Conservation (phyloP, 305 asterid genomes). For the Fraxinus ornus region DNA sequence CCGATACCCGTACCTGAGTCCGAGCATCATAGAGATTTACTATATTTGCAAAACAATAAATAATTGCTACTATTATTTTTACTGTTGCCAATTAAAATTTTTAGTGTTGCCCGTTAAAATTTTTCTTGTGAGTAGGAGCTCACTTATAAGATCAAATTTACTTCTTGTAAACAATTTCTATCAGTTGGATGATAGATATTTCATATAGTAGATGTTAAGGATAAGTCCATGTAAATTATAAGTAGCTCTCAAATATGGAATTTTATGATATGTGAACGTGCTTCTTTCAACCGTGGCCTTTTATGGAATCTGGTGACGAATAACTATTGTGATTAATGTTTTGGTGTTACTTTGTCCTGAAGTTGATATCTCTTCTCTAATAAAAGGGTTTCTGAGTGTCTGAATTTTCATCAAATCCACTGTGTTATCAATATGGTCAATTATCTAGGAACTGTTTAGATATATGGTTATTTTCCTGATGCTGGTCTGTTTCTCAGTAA, state of each 20-base stretch:
- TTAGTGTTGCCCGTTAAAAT: background rate
- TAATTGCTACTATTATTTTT: background rate
- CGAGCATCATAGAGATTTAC: background rate
- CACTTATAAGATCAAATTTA: background rate
- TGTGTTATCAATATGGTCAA: background rate
- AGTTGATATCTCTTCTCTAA: background rate
- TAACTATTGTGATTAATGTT: background rate
- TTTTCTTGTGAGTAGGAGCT: background rate
- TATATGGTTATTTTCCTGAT: background rate
- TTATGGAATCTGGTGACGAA: background rate
- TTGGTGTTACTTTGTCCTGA: background rate
- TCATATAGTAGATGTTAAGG: background rate
- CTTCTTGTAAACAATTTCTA: background rate
- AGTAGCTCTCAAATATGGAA: slow-evolving; percentile 5
- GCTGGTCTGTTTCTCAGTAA: background rate
- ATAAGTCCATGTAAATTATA: background rate
- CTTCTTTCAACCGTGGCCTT: slow-evolving; percentile 8
- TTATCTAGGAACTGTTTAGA: background rate
- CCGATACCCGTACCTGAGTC: too few relatives aligned
- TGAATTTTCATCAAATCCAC: background rate
- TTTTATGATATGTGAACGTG: background rate
- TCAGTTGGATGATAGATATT: background rate
- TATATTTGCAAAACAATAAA: background rate
- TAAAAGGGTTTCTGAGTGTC: background rate
- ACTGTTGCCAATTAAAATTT: background rate